Conservation (phyloP, 2,329 filamentous ascomycete genomes). For the Rhytidhysteron rufulum region DNA sequence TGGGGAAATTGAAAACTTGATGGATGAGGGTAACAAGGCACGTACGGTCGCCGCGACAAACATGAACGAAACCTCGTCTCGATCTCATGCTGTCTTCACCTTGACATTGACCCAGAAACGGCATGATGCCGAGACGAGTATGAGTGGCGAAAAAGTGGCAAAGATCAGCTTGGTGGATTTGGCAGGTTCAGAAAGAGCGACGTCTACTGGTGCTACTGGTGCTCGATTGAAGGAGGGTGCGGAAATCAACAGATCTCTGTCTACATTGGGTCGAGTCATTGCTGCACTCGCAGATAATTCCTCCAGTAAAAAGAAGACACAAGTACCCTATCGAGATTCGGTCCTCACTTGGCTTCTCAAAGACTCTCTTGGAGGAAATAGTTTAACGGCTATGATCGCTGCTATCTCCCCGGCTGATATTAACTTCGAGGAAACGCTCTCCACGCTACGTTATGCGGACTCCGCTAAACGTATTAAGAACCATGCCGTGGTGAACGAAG, state of each 20-base stretch:
- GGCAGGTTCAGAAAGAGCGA: constrained; percentile 94
- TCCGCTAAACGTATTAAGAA: constrained; percentile 99
- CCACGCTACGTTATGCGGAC: constrained; percentile 92
- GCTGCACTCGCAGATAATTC: constrained; percentile 90
- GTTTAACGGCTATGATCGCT: constrained; percentile 99
- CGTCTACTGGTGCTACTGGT: constrained; percentile 93
- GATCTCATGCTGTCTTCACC: constrained; percentile 97
- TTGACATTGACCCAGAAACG: constrained; percentile 92
- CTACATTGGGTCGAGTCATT: constrained; percentile 95
- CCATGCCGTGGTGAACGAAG: constrained; percentile 97
- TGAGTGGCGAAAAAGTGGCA: constrained; percentile 96
- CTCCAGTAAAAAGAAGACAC: constrained; percentile 71
- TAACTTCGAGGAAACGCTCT: constrained; percentile 97
- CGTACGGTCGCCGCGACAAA: constrained; percentile 97
- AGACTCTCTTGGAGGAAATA: constrained; percentile 95
- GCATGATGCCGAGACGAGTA: constrained; percentile 84
- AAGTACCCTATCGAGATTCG: constrained; percentile 96
- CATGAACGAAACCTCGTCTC: constrained; percentile 99
- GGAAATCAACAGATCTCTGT: constrained; percentile 96
- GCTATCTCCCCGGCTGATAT: constrained; percentile 98
- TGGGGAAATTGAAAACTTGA: constrained; percentile 91
- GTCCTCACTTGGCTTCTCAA: constrained; percentile 95
- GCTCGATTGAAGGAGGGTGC: constrained; percentile 95
- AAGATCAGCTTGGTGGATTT: constrained; percentile 98
- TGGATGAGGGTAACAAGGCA: constrained; percentile 99